phyloP scores from a whole-genome alignment of 345 rosid species.

The Ceriops zippeliana region DNA sequence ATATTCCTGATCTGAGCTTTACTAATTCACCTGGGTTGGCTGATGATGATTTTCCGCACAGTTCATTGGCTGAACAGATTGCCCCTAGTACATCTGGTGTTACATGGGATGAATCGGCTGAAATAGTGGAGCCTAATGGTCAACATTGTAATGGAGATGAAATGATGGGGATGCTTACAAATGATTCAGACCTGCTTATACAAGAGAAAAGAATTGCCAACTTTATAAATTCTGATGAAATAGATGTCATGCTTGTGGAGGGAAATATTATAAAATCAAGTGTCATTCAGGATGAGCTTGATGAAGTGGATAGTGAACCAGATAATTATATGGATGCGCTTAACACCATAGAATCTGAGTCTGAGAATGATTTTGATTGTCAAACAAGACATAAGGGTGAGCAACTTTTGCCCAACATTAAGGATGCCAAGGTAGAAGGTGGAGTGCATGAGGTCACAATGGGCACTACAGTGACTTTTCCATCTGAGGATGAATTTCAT shows the following conservation, averaged over 20 bases:
- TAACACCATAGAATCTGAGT: constrained; percentile 78
- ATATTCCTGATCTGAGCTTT: constrained; percentile 42
- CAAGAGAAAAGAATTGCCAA: constrained; percentile 21
- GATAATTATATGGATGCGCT: constrained; percentile 83
- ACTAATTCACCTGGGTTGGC: constrained; percentile 30
- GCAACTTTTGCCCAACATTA: constrained; percentile 22
- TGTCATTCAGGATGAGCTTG: constrained; percentile 26
- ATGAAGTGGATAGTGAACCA: constrained; percentile 70
- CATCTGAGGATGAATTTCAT: neutral
- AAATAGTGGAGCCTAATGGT: constrained; percentile 48
- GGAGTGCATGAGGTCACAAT: constrained; percentile 13
- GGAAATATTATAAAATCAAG: constrained; percentile 32
- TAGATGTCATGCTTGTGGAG: constrained; percentile 26
- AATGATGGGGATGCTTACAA: constrained; percentile 27
- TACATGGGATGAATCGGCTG: constrained; percentile 80
- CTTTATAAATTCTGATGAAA: constrained; percentile 26
- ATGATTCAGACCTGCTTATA: constrained; percentile 31
- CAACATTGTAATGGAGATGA: constrained; percentile 30
- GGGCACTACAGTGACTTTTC: constrained; percentile 15
- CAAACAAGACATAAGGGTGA: constrained; percentile 44
- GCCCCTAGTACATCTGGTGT: constrained; percentile 46
- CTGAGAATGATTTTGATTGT: constrained; percentile 50
- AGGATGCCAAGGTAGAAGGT: constrained; percentile 24
- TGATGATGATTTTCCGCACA: neutral
- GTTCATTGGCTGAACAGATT: constrained; percentile 40